Evolutionary conservation across 306 rosid species (phyloP), one percentile per base, ranked within the genome.

Genomic region (Prunus davidiana): DNA sequence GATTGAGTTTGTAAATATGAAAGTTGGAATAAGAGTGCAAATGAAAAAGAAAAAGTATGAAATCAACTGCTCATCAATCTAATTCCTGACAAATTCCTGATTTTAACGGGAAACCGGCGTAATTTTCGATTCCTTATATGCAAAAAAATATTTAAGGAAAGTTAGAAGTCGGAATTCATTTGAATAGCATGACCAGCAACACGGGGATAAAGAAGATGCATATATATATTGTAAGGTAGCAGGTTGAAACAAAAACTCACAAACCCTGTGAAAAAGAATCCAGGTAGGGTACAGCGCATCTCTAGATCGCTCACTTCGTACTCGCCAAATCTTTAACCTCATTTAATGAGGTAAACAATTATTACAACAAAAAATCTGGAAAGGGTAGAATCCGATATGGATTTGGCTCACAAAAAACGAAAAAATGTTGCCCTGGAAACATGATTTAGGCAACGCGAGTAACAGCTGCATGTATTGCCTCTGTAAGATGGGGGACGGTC

Each of bases 401-500:
- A 25, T 6, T 19, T 18, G 25, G 46, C 13, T 8, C 52, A 46
- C 69, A 46, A 28, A 0, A 1, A 60, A 38, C 1, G 0, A 38
- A 27, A 69, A 50, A 62, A 19, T 52, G 78, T 54, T 60, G 46
- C 38, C 56, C 5, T 54, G 24, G 0, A 56, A 3, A 67, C 57
- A 73, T 16, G 69, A 24, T 69, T 38, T 76, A 96, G 56, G 16
- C 77, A 28, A 3, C 82, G 6, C 86, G 77, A 22, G 94, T 93
- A 2, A 89, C 96, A 27, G 97, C 98, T 5, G 96, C 94, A 80
- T 96, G 96, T 38, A 96, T 93, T 32, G 96, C 98, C 46, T 96
- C 97, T 0, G 97, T 88, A 69, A 96, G 88, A 82, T 91, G 99
- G 34, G 97, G 91, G 24, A 96, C 97, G 7, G 98, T 96, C 85